These are phyloP conservation scores for Amphichorda felina DNA, from an alignment of 2,329 filamentous ascomycete genomes.

Conservation along the genomic window DNA sequence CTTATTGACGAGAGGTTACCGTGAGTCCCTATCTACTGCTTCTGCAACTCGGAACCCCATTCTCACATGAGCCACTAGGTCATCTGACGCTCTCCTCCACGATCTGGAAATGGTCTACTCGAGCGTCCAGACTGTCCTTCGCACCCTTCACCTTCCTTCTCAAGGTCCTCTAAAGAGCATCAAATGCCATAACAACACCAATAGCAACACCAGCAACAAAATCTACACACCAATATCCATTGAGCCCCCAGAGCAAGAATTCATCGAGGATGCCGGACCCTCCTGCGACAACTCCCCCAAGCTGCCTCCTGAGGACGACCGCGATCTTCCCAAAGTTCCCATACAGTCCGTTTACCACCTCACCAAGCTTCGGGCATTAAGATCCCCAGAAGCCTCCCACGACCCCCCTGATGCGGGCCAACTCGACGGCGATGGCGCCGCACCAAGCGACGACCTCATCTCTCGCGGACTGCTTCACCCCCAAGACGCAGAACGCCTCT, in stretches of 20 bases:
- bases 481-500: slow-evolving; percentile 37
- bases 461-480: slow-evolving; percentile 27
- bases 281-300: slow-evolving; percentile 11
- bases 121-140: slow-evolving; percentile 4
- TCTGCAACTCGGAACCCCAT: background rate
- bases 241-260: background rate
- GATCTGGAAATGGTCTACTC: slow-evolving; percentile 7
- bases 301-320: slow-evolving; percentile 14
- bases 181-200: background rate
- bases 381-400: slow-evolving; percentile 18
- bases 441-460: slow-evolving; percentile 16
- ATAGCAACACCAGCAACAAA: background rate
- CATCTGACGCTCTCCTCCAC: slow-evolving; percentile 5
- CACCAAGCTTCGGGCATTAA: slow-evolving; percentile 21
- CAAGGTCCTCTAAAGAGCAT: slow-evolving; percentile 1
- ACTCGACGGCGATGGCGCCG: background rate
- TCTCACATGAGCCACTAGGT: background rate
- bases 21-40: too few species aligned
- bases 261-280: slow-evolving; percentile 5
- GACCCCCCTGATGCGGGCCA: background rate
- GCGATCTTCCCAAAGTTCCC: slow-evolving; percentile 22
- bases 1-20: slow-evolving; percentile 27
- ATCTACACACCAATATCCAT: background rate
- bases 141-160: background rate
- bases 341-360: slow-evolving; percentile 26